Base-by-base conservation (phyloP, 345 rosid genomes). In the Citrus maxima region DNA sequence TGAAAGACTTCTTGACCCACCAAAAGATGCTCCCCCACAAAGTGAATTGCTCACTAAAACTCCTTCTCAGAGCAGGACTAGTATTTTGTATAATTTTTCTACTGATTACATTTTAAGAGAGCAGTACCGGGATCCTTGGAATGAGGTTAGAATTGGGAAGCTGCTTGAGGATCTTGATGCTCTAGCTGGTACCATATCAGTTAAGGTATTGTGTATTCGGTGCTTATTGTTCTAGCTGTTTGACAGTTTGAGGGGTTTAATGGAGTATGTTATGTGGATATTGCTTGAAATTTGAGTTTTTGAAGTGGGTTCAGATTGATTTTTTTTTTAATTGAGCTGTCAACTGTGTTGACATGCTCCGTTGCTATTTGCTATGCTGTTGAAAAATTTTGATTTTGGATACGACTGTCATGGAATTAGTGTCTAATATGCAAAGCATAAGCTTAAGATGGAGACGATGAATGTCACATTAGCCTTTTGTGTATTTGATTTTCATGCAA, bases 101-200 rank as follows among this genome's bases (percentile, higher is more conserved):
- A 73, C 86, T 76, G 97, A 94, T 79, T 86, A 81, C 78, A 88
- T 88, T 6, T 81, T 92, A 64, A 82, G 98, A 25, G 97, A 94
- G 84, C 97, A 92, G 84, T 94, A 94, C 71, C 82, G 95, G 70
- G 97, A 94, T 87, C 95, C 97, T 24, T 92, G 98, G 95, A 92
- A 92, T 84, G 98, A 94, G 86, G 94, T 94, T 78, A 82, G 98
- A 38, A 87, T 94, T 61, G 97, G 97, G 69, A 94, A 89, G 63
- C 81, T 94, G 91, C 94, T 92, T 18, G 97, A 94, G 82, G 98
- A 94, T 77, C 97, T 92, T 79, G 98, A 94, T 86, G 97, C 97
- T 82, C 88, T 92, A 65, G 97, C 97, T 54, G 97, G 97, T 74
- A 89, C 97, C 77, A 94, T 94, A 82, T 92, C 98, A 24, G 94